A percentile compares a stretch with the other conserved stretches of the same genome.
phyloP scores from a whole-genome alignment of 495 filamentous ascomycete genomes.

The Mytilinidion resinicola region DNA sequence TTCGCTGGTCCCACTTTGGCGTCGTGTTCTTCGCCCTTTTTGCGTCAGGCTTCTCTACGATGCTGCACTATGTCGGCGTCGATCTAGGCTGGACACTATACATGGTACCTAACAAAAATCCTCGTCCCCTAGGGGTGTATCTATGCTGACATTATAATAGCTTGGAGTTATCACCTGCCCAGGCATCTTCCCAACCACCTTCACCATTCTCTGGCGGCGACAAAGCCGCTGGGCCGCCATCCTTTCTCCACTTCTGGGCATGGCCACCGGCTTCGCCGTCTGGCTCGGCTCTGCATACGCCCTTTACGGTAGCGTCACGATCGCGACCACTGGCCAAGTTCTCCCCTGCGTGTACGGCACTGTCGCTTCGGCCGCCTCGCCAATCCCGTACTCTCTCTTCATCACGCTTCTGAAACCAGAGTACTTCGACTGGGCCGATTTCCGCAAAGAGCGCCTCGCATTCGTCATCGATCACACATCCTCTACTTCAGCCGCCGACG shows the following conservation, averaged over 20 bases:
- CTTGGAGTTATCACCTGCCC: slow-evolving; percentile 41
- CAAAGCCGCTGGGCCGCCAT: slow-evolving; percentile 43
- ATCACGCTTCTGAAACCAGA: slow-evolving; percentile 22
- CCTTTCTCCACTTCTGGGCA: slow-evolving; percentile 40
- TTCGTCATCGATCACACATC: slow-evolving; percentile 16
- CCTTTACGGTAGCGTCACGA: slow-evolving; percentile 42
- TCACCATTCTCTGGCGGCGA: slow-evolving; percentile 45
- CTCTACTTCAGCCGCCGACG: not conserved
- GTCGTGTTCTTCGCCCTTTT: slow-evolving; percentile 44
- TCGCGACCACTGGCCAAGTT: slow-evolving; percentile 41
- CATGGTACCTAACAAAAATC: slow-evolving; percentile 18
- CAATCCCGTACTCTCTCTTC: slow-evolving; percentile 18
- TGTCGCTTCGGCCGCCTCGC: slow-evolving; percentile 29
- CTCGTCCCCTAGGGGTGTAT: too few species aligned
- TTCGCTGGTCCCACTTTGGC: slow-evolving; percentile 39
- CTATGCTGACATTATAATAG: too few species aligned
- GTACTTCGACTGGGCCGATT: slow-evolving; percentile 28
- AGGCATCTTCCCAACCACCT: slow-evolving; percentile 46
- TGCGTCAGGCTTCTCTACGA: slow-evolving; percentile 23
- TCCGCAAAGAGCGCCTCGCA: slow-evolving; percentile 10
- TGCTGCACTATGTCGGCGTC: slow-evolving; percentile 27
- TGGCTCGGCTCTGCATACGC: slow-evolving; percentile 44
- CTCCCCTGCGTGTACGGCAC: slow-evolving; percentile 44
- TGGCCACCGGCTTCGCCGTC: slow-evolving; percentile 40
- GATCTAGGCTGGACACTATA: slow-evolving; percentile 24